Base-by-base conservation (phyloP, 2,329 filamentous ascomycete genomes). In the Emydomyces testavorans region DNA sequence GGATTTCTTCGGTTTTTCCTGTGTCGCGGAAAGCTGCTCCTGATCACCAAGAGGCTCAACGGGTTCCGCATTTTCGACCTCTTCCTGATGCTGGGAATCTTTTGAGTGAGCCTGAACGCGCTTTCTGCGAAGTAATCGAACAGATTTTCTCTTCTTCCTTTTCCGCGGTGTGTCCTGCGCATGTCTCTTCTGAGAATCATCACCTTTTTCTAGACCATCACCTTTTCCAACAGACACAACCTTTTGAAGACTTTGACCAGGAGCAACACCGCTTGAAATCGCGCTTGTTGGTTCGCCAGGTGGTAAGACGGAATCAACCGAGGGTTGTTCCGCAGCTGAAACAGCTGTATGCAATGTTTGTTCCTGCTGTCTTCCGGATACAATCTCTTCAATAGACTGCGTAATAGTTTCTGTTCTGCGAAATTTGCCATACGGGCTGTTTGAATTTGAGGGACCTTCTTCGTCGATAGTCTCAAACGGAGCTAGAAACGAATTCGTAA, bases 81-180 rank as follows among this genome's bases (percentile, higher is more conserved):
- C 29, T 18, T 32, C 11, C n/a, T 16, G 18, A 18, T 29, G 32
- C 35, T n/a, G 16, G 15, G 24, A 11, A 28, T 20, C 13, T n/a
- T 38, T 31, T 13, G 23, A 7, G 5, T 26, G 6, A n/a, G 6
- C 21, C 13, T 5, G 13, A 24, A 11, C 8, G 6, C 8, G 40
- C 46, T 46, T 50, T 18, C 50, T 51, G 1, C 41, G 46, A 11
- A 35, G 43, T 18, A 46, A 37, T 28, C 46, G 44, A 18, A 53
- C 50, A 4, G 52, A 52, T 36, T 56, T 53, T 15, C 49, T 35
- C 48, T 53, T 56, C 21, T 46, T 49, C 31, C 50, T 28, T 18
- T 40, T 47, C 6, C 36, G 35, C 18, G 23, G 43, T 39, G 44
- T 50, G 13, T 16, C 15, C 8, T 20, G 34, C 1, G 48, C 5